Evolutionary conservation across 768 basidiomycete genomes (phyloP).

Genomic region (Pleurotus djamor): DNA sequence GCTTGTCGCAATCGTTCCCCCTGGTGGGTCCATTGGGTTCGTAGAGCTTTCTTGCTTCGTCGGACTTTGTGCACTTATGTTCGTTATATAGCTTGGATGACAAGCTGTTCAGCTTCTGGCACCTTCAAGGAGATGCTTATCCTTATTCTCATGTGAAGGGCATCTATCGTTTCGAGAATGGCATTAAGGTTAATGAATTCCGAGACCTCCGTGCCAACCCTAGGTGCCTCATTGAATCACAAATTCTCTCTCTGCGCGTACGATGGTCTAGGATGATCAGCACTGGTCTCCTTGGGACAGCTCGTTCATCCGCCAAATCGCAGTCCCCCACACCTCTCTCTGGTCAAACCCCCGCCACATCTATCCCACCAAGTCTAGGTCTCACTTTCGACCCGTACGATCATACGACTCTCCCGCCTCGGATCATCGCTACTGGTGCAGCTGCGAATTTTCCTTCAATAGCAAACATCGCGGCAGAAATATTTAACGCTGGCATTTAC

Average conservation of each 20-base stretch:
- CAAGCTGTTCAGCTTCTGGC: conserved; percentile 90
- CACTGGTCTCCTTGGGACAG: conserved; percentile 62
- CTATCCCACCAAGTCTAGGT: conserved; percentile 47
- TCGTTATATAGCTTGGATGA: conserved; percentile 67
- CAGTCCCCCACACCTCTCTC: conserved; percentile 25
- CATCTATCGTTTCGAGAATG: conserved; percentile 85
- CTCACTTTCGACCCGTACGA: conserved; percentile 82
- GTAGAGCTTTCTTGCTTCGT: conserved; percentile 19
- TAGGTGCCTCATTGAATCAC: conserved; percentile 80
- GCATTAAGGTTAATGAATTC: conserved; percentile 86
- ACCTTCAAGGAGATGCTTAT: conserved; percentile 74
- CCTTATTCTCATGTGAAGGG: conserved; percentile 81
- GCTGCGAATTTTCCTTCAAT: conserved; percentile 85
- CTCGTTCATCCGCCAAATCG: conserved; percentile 20
- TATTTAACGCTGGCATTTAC: conserved; percentile 81
- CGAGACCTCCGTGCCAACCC: conserved; percentile 88
- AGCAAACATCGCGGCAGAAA: conserved; percentile 75
- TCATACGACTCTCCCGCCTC: conserved; percentile 55
- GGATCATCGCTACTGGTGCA: conserved; percentile 73
- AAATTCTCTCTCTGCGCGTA: conserved; percentile 77
- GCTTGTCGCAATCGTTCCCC: conserved; percentile 86
- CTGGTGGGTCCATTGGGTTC: conserved; percentile 85
- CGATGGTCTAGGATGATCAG: conserved; percentile 76
- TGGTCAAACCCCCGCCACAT: conserved; percentile 13
- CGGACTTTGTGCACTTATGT: neutral